Base-by-base conservation (phyloP, 192 early-diverging fungal species). In the Rhizoclosmatium sp. region DNA sequence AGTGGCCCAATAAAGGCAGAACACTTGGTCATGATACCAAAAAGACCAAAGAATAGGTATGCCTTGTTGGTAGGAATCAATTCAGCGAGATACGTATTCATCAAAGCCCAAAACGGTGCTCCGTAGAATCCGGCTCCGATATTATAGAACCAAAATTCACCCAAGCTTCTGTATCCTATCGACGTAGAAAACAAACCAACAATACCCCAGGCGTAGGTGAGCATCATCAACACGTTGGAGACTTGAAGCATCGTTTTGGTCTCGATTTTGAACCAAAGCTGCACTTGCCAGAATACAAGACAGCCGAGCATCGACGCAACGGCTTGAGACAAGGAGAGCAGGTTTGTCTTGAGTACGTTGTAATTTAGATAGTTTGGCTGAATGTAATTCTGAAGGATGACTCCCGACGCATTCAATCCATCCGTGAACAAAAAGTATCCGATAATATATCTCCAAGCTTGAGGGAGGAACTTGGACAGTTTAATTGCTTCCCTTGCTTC, bases 21-120 rank as follows among this genome's bases (percentile, higher is more conserved):
- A 14, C 73, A 80, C 47, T 83, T 82, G 71, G 75, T 78, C 56
- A 73, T 78, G 65, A 85, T 81, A 62, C 84, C 84, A 76, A 85
- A 85, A 19, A 85, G 69, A n/a, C 73, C 81, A 59, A 85, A 85
- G 59, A 85, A 85, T 59, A 85, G 65, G 71, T 85, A 81, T 58
- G 83, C 83, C 61, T 82, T 83, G n/a, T 79, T 83, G 19, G 49
- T 44, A 1, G 84, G 84, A 31, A 85, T 60, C 45, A 85, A 61
- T 47, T 85, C 84, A 19, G 83, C 56, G 39, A 85, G 59, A 58
- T 84, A 69, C 21, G 84, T 85, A 75, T 85, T 82, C 64, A 78
- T 75, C 59, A 80, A 81, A 47, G 84, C 84, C 64, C 77, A 83
- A 46, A 78, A 81, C 9, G 82, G 82, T 16, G 82, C 78, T 31